These are phyloP conservation scores for Pisolithus marmoratus DNA, from an alignment of 768 basidiomycete species.

Conservation along the genomic window DNA sequence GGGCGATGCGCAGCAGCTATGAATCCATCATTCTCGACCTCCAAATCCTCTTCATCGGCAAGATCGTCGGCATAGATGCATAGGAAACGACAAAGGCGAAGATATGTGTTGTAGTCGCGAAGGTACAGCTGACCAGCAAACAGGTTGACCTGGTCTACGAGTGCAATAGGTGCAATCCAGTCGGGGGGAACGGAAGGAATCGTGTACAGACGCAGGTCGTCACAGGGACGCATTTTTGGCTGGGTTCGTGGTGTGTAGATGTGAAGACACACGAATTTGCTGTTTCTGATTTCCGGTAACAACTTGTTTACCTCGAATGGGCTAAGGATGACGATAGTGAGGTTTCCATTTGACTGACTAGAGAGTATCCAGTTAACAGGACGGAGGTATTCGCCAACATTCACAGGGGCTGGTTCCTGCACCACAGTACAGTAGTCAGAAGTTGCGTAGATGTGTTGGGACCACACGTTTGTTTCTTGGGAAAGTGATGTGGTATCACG, in stretches of 20 bases:
- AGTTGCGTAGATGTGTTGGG: too few species aligned
- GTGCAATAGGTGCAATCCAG: constrained; percentile 9
- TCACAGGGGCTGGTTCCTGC: too few species aligned
- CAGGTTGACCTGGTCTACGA: constrained; percentile 34
- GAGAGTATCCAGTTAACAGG: constrained; percentile 14
- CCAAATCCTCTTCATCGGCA: constrained; percentile 41
- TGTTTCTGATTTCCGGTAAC: constrained; percentile 29
- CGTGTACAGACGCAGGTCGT: constrained; percentile 15
- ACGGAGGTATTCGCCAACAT: constrained; percentile 3
- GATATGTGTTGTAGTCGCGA: constrained; percentile 28
- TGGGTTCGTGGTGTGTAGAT: constrained; percentile 33
- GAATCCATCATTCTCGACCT: constrained; percentile 14
- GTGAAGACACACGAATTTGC: constrained; percentile 30
- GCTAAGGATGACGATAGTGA: constrained; percentile 28
- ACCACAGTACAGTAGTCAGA: too few species aligned
- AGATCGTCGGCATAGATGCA: constrained; percentile 36
- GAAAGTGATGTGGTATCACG: constrained; percentile 2
- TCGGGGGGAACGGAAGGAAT: constrained; percentile 4
- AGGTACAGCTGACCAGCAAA: constrained; percentile 44
- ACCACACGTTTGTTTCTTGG: constrained; percentile 17
- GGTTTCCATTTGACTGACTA: constrained; percentile 4
- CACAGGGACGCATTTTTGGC: constrained; percentile 26
- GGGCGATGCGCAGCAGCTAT: constrained; percentile 6
- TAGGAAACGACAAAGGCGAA: constrained; percentile 30
- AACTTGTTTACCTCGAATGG: constrained; percentile 33